Conservation (phyloP, 345 rosid genomes). For the Eucalyptus curtisii region DNA sequence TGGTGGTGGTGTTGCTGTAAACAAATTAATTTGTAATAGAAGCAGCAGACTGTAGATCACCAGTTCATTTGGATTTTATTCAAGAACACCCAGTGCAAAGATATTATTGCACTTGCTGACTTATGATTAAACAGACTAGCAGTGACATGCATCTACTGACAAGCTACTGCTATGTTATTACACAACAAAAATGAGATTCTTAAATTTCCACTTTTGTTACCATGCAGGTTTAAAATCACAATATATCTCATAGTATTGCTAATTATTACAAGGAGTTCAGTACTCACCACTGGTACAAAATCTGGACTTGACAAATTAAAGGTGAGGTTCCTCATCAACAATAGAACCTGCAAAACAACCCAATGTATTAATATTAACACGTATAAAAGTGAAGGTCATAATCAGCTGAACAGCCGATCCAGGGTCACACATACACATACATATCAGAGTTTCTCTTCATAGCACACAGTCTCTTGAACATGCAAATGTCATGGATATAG, state of each 20-base stretch:
- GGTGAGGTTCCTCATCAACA: slow-evolving; percentile 86
- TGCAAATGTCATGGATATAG: not conserved
- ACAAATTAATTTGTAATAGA: not conserved
- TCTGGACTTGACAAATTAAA: slow-evolving; percentile 80
- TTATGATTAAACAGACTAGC: not conserved
- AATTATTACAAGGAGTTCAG: not conserved
- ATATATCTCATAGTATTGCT: not conserved
- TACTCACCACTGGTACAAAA: slow-evolving; percentile 78
- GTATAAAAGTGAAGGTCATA: not conserved
- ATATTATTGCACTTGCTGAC: not conserved
- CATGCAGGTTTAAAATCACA: not conserved
- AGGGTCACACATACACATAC: not conserved
- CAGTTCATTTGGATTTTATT: not conserved
- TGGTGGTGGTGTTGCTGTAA: not conserved
- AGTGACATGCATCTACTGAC: not conserved
- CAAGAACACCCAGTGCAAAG: not conserved
- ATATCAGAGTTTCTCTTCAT: not conserved
- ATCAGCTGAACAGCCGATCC: not conserved
- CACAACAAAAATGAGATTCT: not conserved
- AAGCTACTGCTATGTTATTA: not conserved
- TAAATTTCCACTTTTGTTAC: not conserved
- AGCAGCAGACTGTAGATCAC: not conserved
- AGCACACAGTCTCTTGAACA: not conserved
- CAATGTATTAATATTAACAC: not conserved
- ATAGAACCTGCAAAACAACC: slow-evolving; percentile 53